Base-by-base conservation (phyloP, 108 stramenopile species). In the Cyclotella cryptica region DNA sequence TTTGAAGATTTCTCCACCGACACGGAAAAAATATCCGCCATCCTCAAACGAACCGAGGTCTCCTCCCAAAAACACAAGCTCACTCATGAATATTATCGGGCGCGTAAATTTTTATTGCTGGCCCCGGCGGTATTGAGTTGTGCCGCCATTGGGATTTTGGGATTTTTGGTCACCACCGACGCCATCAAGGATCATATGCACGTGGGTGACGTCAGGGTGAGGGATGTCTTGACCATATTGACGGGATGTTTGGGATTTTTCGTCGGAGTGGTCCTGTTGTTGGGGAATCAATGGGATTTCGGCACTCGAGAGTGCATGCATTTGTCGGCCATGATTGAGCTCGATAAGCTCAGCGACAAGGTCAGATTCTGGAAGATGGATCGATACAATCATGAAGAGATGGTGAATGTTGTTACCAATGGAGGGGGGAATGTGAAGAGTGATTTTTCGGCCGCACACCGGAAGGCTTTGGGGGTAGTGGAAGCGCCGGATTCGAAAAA, bases 1-100 rank as follows among this genome's bases (percentile, higher is more conserved):
- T 79, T 79, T 55, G 78, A 79, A 66, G 78, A 79, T 22, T 79
- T 79, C 18, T 72, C 71, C 55, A 51, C 78, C 58, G 78, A 79
- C 66, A 66, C 71, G 24, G 78, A 79, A 64, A 79, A 79, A 71
- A 17, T 80, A 53, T 80, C 79, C 57, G 72, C 79, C 58, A 62
- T 80, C 30, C 68, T 74, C 10, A 80, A 74, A 69, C 79, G 72
- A 0, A 55, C 49, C 53, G 72, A 74, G 35, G 35, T 74, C 47
- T 74, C 72, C 67, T 69, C 72, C 39, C 67, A 73, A 53, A 73
- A 69, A 35, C 79, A 80, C 44, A 74, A 74, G 53, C 61, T 80
- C 35, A 54, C 61, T 22, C 64, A 64, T 13, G 72, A 74, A 67
- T 80, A 80, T n/a, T 80, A 69, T 43, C 72, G 79, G 0, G 53